Evolutionary conservation across 106 monocot species (phyloP).

Genomic region (Acanthochlamys bracteata): DNA sequence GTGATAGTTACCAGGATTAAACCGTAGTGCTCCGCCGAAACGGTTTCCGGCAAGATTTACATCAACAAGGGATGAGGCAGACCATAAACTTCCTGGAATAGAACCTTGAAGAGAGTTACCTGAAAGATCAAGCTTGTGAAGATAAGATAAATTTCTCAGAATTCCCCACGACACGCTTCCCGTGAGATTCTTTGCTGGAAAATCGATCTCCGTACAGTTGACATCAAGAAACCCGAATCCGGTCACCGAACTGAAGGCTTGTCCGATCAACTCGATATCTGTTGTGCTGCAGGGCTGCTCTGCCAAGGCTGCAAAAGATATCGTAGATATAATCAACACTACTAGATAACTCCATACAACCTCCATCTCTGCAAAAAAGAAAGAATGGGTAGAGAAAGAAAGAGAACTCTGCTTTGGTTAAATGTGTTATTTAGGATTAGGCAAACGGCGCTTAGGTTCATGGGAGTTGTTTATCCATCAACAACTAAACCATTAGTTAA

Average conservation of each 20-base stretch:
- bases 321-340: neutral
- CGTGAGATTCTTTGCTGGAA: conserved; percentile 48
- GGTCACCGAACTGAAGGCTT: conserved; percentile 33
- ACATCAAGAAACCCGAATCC: conserved; percentile 15
- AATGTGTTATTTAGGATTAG: neutral
- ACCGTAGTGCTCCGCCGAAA: conserved; percentile 65
- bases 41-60: conserved; percentile 61
- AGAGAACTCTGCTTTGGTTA: neutral
- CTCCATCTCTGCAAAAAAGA: neutral
- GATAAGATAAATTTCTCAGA: conserved; percentile 41
- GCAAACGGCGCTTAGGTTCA: conserved; percentile 1
- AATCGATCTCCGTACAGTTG: conserved; percentile 21
- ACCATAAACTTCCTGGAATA: conserved; percentile 59
- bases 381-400: neutral
- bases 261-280: conserved; percentile 20
- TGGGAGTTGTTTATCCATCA: neutral
- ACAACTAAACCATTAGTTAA: too few species aligned
- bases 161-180: conserved; percentile 64
- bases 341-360: neutral
- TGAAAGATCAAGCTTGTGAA: conserved; percentile 62
- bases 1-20: neutral
- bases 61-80: conserved; percentile 31
- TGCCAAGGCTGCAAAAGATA: neutral
- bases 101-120: conserved; percentile 58
- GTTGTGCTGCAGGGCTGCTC: conserved; percentile 18